Conservation (phyloP, 108 stramenopile species). For the Nitzschia putrida region DNA sequence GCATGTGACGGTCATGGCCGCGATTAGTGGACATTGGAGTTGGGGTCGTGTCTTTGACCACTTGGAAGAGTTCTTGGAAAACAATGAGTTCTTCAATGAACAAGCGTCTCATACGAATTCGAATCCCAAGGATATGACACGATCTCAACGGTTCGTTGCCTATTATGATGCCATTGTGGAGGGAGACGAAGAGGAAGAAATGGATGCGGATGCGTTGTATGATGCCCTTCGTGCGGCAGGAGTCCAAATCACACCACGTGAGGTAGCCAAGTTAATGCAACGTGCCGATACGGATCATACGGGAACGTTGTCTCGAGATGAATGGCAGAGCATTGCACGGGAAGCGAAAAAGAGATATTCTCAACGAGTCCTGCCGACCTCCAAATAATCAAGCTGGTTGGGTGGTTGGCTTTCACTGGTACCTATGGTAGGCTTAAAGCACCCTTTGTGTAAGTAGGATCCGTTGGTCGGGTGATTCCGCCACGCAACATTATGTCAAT, state of each 20-base stretch:
- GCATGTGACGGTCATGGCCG: slow-evolving; percentile 8
- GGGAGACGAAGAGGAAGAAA: slow-evolving; percentile 28
- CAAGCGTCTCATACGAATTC: not conserved
- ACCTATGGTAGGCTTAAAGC: too few relatives aligned
- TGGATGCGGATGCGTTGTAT: slow-evolving; percentile 42
- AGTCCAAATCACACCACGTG: slow-evolving; percentile 16
- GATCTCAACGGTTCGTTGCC: not conserved
- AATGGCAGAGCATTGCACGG: slow-evolving; percentile 22
- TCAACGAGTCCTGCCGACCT: too few relatives aligned
- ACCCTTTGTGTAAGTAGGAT: too few relatives aligned
- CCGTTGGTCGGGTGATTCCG: too few relatives aligned
- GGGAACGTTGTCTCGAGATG: slow-evolving; percentile 33
- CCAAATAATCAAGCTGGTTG: too few relatives aligned
- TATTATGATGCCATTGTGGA: not conserved
- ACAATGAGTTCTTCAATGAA: not conserved
- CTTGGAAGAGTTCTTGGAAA: not conserved
- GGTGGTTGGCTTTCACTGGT: too few relatives aligned
- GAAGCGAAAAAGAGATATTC: too few relatives aligned
- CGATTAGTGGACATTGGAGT: slow-evolving; percentile 23
- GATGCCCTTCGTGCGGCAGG: slow-evolving; percentile 31
- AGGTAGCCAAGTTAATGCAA: slow-evolving; percentile 19
- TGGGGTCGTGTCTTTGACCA: slow-evolving; percentile 12
- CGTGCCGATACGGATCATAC: slow-evolving; percentile 32
- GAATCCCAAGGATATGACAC: not conserved
- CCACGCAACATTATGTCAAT: too few relatives aligned